Base-by-base conservation (phyloP, 1,284 basidiomycete species). In the Farysia itapuensis region DNA sequence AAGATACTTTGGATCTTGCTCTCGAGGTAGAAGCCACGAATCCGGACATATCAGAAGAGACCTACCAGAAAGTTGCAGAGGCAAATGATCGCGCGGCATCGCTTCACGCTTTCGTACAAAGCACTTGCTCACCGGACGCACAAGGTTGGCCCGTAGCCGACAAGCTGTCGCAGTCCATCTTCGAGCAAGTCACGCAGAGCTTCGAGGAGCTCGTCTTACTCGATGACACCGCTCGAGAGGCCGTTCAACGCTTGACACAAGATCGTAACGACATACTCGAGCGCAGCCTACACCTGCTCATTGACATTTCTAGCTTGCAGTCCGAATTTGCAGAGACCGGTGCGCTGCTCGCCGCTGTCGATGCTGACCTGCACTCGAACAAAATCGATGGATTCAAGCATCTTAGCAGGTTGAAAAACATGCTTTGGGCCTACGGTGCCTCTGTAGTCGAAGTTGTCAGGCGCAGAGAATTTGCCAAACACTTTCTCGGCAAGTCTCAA, bases 341-440 rank as follows among this genome's bases (percentile, higher is more conserved):
- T 14, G 50, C 49, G 5, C 11, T 60, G 33, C 43, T 75, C 4
- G 50, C 58, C n/a, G 53, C 59, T 2, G 44, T 74, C 14, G 72
- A 75, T 28, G 59, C 47, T 11, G 66, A 60, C 28, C 54, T 67
- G 15, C 40, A 50, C 28, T 65, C 61, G 15, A 66, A 60, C 35
- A 60, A 58, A 30, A 42, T 64, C 37, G 89, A 86, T 34, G 88
- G 87, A 39, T 97, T 97, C 77, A 83, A 87, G 16, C 91, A 97
- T 74, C 86, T 97, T 12, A 84, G 87, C 42, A 82, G 93, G 12
- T 79, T 97, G 28, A 90, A 95, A 70, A 86, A 84, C 45, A 89
- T 97, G 83, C 79, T 94, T 1, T 92, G 90, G 71, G 90, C 90
- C 0, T 98, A 98, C 76, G 89, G 90, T 0, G 88, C 90, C 1